phyloP scores from a whole-genome alignment of 2,329 filamentous ascomycete genomes.

The Venturia oleaginea region DNA sequence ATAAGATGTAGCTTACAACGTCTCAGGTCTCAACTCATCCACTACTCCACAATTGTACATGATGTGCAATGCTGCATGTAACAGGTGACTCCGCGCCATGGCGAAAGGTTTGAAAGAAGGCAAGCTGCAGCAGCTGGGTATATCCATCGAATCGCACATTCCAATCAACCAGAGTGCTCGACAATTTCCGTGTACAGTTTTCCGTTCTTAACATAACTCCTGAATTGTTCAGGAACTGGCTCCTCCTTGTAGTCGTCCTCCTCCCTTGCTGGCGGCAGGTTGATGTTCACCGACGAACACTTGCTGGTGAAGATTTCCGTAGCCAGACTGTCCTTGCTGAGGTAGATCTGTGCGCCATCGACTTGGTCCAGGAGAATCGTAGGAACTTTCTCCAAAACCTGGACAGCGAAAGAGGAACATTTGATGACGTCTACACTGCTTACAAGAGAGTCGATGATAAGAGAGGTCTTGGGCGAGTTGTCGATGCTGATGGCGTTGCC shows the following conservation, averaged over 20 bases:
- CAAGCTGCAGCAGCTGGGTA: neutral
- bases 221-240: conserved; percentile 81
- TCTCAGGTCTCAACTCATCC: neutral
- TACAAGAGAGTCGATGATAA: conserved; percentile 82
- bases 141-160: neutral
- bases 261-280: conserved; percentile 60
- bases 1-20: conserved; percentile 3
- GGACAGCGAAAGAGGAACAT: conserved; percentile 86
- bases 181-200: conserved; percentile 88
- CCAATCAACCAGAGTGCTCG: conserved; percentile 66
- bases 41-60: neutral
- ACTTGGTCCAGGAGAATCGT: conserved; percentile 90
- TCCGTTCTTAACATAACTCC: conserved; percentile 68
- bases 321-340: conserved; percentile 66
- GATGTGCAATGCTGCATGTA: neutral
- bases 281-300: conserved; percentile 77
- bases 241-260: conserved; percentile 80
- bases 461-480: conserved; percentile 73
- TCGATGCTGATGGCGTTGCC: conserved; percentile 95
- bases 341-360: conserved; percentile 79
- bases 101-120: neutral
- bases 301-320: conserved; percentile 89
- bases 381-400: conserved; percentile 76
- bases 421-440: conserved; percentile 94
- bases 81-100: neutral